Evolutionary conservation across 805 yeast genomes (phyloP), one percentile per base, ranked within the genome.

Genomic region (Candida awuae): DNA sequence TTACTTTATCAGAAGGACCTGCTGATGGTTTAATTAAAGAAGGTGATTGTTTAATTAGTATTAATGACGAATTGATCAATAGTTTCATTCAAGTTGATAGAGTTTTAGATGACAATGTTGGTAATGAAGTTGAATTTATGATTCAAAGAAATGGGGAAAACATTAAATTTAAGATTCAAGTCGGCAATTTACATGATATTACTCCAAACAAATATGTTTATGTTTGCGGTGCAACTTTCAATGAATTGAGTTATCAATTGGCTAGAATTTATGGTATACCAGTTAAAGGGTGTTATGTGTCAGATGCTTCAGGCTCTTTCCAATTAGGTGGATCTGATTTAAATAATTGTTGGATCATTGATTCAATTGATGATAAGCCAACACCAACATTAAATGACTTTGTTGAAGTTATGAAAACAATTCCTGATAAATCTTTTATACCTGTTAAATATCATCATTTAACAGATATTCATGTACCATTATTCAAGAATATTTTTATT

Each of bases 211-310:
- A 87, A 47, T 86, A 75, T 56, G 77, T 88, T 4, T 81, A 80
- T 39, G 90, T 84, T 7, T 80, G 83, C 35, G 96, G 96, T 39
- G 94, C 94, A 1, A 73, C 85, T 0, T 85, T 87, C 62, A 86
- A 87, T 54, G 80, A 84, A 38, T 62, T 88, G 48, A 81, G 94
- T 36, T 88, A 88, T 57, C 96, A 88, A 60, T 68, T 87, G 63
- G 96, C 96, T 2, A 73, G 95, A 53, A 71, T 78, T 35, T 85
- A 77, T 53, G 84, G 88, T 23, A 71, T 87, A 22, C 92, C 95
- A 0, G 92, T 83, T 2, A 71, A 66, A 47, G 97, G 97, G 29
- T 94, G 88, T 1, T 86, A 75, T 55, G 69, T 84, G 29, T 80
- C 81, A 49, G 75, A 80, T 49, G 84, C 92, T 0, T 69, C 84